Base-by-base conservation (phyloP, 345 rosid genomes). In the Cardamine occulta region DNA sequence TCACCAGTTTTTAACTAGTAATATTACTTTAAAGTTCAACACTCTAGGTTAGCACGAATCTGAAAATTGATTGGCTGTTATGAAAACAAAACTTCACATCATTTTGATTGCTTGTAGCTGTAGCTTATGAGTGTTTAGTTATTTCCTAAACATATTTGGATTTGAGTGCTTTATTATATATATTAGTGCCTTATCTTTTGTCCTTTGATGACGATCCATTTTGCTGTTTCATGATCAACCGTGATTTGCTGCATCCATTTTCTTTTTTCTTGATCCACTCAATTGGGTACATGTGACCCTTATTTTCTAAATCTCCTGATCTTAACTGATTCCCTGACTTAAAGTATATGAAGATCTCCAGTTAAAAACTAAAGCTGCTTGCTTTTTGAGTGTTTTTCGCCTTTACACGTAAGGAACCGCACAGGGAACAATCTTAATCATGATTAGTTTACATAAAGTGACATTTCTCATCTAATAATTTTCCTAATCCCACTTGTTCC, bases 371-470 rank as follows among this genome's bases (percentile, higher is more conserved):
- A 78, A 78, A 78, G 78, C 37, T 73, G 78, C 42, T 45, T 67
- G 58, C 53, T 67, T 72, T 78, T 45, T 61, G 21, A 78, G 56
- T 78, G 74, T 73, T 66, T 73, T 63, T 67, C 9, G 45, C 66
- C 70, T 78, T 79, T 79, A 53, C 81, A 79, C 78, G 74, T 73
- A 79, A 79, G 77, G 56, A 73, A 73, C 53, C 64, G 54, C 74
- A 61, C 44, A 72, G 32, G 60, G 74, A 67, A 78, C 57, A 67
- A 67, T 79, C 78, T 68, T 73, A 79, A 79, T 73, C 78, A 73
- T 79, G 74, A 67, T 79, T 67, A 73, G 70, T 66, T 45, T 61
- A 48, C 60, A 52, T 73, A 73, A 61, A 72, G 74, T 78, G 14
- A 39, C 37, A 73, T 23, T 53, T 47, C 57, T 78, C 17, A 39